Evolutionary conservation across 2,329 filamentous ascomycete genomes (phyloP).

Genomic region (Davidsoniella eucalypti): DNA sequence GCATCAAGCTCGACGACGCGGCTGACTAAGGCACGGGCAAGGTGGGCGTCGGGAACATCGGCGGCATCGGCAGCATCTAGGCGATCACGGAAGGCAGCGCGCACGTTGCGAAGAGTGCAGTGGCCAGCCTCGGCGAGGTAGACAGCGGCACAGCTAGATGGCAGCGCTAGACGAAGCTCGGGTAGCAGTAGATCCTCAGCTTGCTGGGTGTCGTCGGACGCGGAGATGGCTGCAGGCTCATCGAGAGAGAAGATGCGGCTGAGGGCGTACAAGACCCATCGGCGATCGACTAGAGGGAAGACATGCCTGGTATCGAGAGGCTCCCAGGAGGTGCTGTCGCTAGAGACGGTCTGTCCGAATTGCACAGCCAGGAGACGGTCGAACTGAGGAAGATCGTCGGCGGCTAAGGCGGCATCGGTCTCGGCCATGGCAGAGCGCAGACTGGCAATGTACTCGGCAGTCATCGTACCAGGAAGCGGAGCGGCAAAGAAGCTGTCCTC

Average conservation of each 20-base stretch:
- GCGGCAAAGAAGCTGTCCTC: constrained; percentile 15
- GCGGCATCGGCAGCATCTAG: constrained; percentile 19
- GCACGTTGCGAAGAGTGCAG: constrained; percentile 41
- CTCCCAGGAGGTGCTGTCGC: constrained; percentile 32
- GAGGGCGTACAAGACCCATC: constrained; percentile 48
- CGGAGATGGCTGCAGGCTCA: constrained; percentile 21
- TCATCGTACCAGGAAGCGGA: constrained; percentile 32
- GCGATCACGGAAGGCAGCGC: constrained; percentile 37
- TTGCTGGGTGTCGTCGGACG: constrained; percentile 23
- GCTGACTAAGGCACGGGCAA: constrained; percentile 44
- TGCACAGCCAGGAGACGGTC: constrained; percentile 33
- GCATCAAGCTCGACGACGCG: constrained; percentile 50
- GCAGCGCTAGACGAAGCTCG: constrained; percentile 22
- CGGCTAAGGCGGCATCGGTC: constrained; percentile 31
- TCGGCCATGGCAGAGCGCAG: constrained; percentile 27
- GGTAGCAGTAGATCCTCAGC: constrained; percentile 14
- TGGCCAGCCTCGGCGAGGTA: constrained; percentile 46
- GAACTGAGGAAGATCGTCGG: constrained; percentile 30
- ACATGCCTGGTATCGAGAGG: constrained; percentile 20
- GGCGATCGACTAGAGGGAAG: constrained; percentile 43
- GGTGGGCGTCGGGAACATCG: constrained; percentile 26
- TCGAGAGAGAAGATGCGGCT: constrained; percentile 44
- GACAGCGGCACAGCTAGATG: constrained; percentile 37
- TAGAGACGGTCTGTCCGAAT: constrained; percentile 28
- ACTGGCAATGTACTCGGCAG: constrained; percentile 31